These are phyloP conservation scores for Vicia sativa DNA, from an alignment of 306 rosid species.

Conservation along the genomic window DNA sequence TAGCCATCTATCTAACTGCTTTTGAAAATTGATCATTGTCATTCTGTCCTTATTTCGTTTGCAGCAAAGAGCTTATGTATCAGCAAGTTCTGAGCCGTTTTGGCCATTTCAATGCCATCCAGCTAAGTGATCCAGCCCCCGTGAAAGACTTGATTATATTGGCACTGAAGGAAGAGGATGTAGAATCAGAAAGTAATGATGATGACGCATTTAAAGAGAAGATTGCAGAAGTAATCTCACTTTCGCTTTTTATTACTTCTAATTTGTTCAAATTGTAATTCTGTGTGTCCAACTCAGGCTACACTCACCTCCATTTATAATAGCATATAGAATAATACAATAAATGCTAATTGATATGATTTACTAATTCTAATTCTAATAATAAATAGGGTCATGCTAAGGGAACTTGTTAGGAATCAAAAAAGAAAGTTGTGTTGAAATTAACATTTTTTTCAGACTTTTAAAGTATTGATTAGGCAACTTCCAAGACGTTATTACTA, in stretches of 20 bases:
- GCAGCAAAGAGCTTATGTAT: constrained; percentile 96
- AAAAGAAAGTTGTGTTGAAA: too few species aligned
- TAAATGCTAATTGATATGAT: too few species aligned
- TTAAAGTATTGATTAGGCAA: too few species aligned
- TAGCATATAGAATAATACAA: too few species aligned
- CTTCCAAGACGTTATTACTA: too few species aligned
- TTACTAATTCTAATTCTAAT: too few species aligned
- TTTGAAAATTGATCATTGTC: constrained; percentile 17
- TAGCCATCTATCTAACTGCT: neutral
- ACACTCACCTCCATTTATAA: too few species aligned
- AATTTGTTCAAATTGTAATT: neutral
- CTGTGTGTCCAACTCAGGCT: too few species aligned
- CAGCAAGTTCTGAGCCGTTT: constrained; percentile 90
- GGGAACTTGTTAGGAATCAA: too few species aligned
- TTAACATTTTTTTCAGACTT: too few species aligned
- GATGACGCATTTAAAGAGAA: constrained; percentile 63
- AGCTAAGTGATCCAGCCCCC: constrained; percentile 83
- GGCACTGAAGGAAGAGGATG: constrained; percentile 84
- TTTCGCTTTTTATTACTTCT: constrained; percentile 26
- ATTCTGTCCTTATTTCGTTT: constrained; percentile 38
- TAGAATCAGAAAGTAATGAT: constrained; percentile 57
- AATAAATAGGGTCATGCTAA: too few species aligned
- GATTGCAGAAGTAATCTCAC: constrained; percentile 78
- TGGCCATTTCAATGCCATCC: constrained; percentile 81
- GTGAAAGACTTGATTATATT: constrained; percentile 68